These are phyloP conservation scores for Radiomyces spectabilis DNA, from an alignment of 192 early-diverging fungal species.

Conservation along the genomic window DNA sequence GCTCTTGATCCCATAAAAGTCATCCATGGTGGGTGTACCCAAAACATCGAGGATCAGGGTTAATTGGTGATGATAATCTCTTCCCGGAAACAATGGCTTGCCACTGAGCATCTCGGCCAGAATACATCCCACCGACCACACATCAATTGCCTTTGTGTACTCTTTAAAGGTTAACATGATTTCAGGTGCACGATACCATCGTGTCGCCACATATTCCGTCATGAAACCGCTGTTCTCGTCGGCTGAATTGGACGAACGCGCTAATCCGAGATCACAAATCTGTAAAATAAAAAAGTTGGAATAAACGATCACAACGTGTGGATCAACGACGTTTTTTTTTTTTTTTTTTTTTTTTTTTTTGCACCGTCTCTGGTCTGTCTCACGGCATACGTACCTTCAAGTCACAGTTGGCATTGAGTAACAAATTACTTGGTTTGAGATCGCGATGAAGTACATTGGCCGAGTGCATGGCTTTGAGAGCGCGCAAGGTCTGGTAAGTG, in stretches of 20 bases:
- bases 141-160: conserved; percentile 97
- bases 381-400: conserved; percentile 53
- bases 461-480: conserved; percentile 97
- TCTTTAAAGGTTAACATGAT: conserved; percentile 96
- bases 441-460: conserved; percentile 97
- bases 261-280: conserved; percentile 99
- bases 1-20: conserved; percentile 73
- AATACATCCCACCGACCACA: conserved; percentile 91
- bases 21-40: conserved; percentile 93
- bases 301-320: not conserved
- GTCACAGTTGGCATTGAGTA: conserved; percentile 90
- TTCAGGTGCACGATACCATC: conserved; percentile 94
- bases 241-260: conserved; percentile 80
- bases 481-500: conserved; percentile 93
- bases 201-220: conserved; percentile 93
- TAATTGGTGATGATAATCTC: conserved; percentile 94
- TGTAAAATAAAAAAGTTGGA: conserved; percentile 21
- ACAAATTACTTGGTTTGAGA: conserved; percentile 89
- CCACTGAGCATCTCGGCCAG: conserved; percentile 77
- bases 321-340: not conserved
- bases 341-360: not conserved
- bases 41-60: conserved; percentile 92
- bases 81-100: conserved; percentile 75
- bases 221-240: conserved; percentile 83
- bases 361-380: no score